Percentiles rank a stretch among this genome's conserved stretches.
Evolutionary conservation across 1,139 yeast genomes (phyloP).

Genomic region (Lodderomyces margitis): DNA sequence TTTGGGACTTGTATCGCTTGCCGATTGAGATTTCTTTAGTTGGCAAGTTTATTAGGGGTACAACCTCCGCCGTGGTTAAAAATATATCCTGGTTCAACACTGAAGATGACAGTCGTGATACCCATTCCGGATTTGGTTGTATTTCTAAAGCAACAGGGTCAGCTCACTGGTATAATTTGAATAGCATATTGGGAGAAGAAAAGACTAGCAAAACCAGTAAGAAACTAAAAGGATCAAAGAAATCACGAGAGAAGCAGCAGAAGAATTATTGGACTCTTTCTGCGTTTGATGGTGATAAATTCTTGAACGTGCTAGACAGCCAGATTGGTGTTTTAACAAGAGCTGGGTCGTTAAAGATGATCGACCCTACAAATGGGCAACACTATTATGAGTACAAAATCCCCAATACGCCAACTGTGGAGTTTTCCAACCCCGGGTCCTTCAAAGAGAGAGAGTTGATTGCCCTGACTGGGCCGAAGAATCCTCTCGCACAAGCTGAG

Average conservation of each 20-base stretch:
- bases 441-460: background rate
- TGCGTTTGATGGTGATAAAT: conserved; percentile 30
- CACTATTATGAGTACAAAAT: conserved; percentile 45
- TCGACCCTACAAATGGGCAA: conserved; percentile 45
- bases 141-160: conserved; percentile 58
- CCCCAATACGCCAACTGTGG: conserved; percentile 27
- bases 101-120: conserved; percentile 10
- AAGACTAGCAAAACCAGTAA: conserved; percentile 17
- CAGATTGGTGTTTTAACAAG: conserved; percentile 40
- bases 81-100: conserved; percentile 54
- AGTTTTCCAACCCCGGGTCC: conserved; percentile 2
- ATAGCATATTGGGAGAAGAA: conserved; percentile 34
- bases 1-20: conserved; percentile 62
- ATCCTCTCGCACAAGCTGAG: conserved; percentile 59
- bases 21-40: conserved; percentile 52
- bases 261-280: conserved; percentile 44
- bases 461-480: background rate
- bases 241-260: conserved; percentile 14
- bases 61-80: conserved; percentile 55
- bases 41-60: conserved; percentile 64
- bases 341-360: conserved; percentile 36
- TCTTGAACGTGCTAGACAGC: conserved; percentile 25
- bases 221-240: background rate
- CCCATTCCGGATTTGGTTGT: conserved; percentile 46
- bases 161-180: conserved; percentile 58